phyloP scores from a whole-genome alignment of 768 basidiomycete genomes.

The Tephrocybe sp. region DNA sequence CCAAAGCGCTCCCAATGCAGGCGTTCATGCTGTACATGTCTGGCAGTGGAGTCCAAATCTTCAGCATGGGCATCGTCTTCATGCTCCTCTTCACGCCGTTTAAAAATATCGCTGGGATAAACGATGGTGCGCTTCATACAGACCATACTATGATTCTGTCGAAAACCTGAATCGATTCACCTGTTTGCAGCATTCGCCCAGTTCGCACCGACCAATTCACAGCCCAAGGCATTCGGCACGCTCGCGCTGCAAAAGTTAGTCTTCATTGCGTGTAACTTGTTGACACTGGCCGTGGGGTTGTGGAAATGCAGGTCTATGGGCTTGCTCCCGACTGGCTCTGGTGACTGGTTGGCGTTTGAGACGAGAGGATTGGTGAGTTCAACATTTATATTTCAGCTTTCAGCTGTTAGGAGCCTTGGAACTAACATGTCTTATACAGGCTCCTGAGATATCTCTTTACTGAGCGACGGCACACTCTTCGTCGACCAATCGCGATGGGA shows the following conservation, averaged over 20 bases:
- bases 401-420: background rate
- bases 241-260: slow-evolving; percentile 69
- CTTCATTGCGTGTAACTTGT: slow-evolving; percentile 69
- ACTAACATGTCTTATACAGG: slow-evolving; percentile 6
- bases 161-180: background rate
- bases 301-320: slow-evolving; percentile 97
- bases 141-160: background rate
- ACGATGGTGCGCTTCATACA: slow-evolving; percentile 56
- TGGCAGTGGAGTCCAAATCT: slow-evolving; percentile 92
- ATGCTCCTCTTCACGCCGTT: slow-evolving; percentile 88
- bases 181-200: slow-evolving; percentile 58
- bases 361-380: slow-evolving; percentile 63
- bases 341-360: slow-evolving; percentile 95
- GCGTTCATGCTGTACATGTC: slow-evolving; percentile 99
- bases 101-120: slow-evolving; percentile 77
- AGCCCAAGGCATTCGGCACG: slow-evolving; percentile 47
- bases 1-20: slow-evolving; percentile 94
- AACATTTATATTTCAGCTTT: background rate
- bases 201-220: slow-evolving; percentile 66
- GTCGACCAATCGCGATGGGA: no score
- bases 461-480: background rate
- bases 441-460: slow-evolving; percentile 14
- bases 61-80: slow-evolving; percentile 94
- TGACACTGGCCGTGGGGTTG: slow-evolving; percentile 79
- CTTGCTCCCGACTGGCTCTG: slow-evolving; percentile 83